A percentile compares a stretch with the other conserved stretches of the same genome.
These are phyloP conservation scores for Flaveria bidentis DNA, from an alignment of 129 eudicot species.

Conservation along the genomic window DNA sequence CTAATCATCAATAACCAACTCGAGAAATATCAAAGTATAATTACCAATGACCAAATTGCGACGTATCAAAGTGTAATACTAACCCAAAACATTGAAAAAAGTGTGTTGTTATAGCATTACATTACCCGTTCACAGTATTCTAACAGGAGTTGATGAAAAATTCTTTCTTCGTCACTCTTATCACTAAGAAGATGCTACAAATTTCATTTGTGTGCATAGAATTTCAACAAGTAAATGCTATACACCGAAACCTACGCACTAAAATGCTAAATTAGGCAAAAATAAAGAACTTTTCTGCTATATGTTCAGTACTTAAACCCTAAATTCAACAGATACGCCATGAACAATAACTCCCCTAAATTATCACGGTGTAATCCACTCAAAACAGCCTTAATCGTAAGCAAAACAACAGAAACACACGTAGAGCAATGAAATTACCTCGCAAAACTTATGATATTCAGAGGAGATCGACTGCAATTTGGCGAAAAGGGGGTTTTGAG, in stretches of 20 bases:
- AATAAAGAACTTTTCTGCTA: not conserved
- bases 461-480: slow-evolving; percentile 42
- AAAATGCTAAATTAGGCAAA: not conserved
- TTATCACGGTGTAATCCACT: not conserved
- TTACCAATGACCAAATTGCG: too few relatives aligned
- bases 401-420: not conserved
- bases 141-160: too few relatives aligned
- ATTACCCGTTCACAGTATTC: too few relatives aligned
- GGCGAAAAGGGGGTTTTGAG: slow-evolving; percentile 47
- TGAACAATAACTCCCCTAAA: not conserved
- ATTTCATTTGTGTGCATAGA: not conserved
- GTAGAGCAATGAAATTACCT: slow-evolving; percentile 32
- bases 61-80: too few relatives aligned
- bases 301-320: not conserved
- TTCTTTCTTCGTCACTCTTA: too few relatives aligned
- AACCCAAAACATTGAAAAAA: too few relatives aligned
- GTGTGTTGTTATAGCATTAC: too few relatives aligned
- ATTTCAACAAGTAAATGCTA: not conserved
- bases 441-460: slow-evolving; percentile 45
- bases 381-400: too few relatives aligned
- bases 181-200: too few relatives aligned
- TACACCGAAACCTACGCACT: not conserved
- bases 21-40: too few relatives aligned
- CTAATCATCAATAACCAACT: too few relatives aligned
- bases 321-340: not conserved